Percentiles rank a stretch among this genome's conserved stretches.
These are phyloP conservation scores for Pneumocystis wakefieldiae DNA, from an alignment of 1,139 yeast species.

Conservation along the genomic window DNA sequence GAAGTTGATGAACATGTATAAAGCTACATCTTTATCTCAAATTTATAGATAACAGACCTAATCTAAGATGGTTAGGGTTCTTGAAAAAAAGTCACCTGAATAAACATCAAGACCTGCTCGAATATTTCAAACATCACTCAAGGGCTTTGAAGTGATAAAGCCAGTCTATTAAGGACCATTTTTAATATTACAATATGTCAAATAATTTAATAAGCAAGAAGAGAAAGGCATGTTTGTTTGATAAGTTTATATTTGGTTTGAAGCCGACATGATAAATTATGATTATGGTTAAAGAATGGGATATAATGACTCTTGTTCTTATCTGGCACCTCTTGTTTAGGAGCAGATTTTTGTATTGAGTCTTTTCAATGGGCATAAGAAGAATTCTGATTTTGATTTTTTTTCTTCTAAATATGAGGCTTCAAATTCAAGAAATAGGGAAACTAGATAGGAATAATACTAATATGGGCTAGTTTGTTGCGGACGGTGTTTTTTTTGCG, in stretches of 20 bases:
- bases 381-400: not conserved
- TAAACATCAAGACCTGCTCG: not conserved
- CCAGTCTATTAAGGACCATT: not conserved
- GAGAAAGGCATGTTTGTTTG: conserved; percentile 5
- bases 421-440: not conserved
- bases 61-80: not conserved
- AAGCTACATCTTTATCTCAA: not conserved
- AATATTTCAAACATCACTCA: not conserved
- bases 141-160: not conserved
- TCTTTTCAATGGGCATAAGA: not conserved
- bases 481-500: conserved; percentile 99
- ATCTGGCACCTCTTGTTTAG: conserved; percentile 10
- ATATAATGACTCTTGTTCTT: conserved; percentile 4
- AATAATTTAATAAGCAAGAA: conserved; percentile 1
- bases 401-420: not conserved
- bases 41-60: not conserved
- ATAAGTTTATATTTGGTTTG: not conserved
- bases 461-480: conserved; percentile 49
- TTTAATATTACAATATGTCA: not conserved
- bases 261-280: not conserved
- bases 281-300: not conserved
- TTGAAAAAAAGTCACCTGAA: not conserved
- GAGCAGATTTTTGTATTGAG: not conserved
- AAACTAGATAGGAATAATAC: not conserved
- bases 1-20: not conserved